Evolutionary conservation across 805 yeast species (phyloP), one percentile per base, ranked within the genome.

Genomic region (Helenozyma baotianmanensis): DNA sequence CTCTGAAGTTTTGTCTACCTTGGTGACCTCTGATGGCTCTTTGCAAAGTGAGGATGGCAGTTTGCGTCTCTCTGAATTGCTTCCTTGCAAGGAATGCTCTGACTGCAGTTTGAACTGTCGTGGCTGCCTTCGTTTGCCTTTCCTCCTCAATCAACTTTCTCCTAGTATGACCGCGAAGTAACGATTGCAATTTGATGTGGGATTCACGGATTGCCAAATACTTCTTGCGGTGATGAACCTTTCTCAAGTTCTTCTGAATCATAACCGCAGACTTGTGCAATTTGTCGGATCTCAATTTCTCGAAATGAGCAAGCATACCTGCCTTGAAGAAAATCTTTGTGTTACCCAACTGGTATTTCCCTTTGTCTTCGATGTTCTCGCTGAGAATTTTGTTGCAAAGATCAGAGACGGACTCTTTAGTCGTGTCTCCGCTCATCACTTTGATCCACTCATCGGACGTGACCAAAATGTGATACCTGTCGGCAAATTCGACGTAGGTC

Each of bases 291-390:
- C 97, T 78, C 52, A 82, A 62, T 48, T 86, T 86, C 62, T 90
- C 98, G 48, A 90, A 70, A 42, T 78, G 79, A 4, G 97, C 97
- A 57, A 90, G 70, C 82, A 90, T 84, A 55, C 98, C 98, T 19
- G 97, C 96, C 51, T 95, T 82, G 68, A 90, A 86, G 66, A 90
- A 90, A 37, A 90, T 87, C 64, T 90, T 90, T 25, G 95, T 83
- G 54, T 85, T 78, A 64, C 98, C 98, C 39, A 85, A 71, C 61
- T 89, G 96, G 58, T 82, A 89, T 50, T 84, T 83, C 33, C 68
- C 62, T 23, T 70, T 71, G 54, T 78, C 84, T 16, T 79, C 73
- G 33, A 85, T 80, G 25, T 83, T 76, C 14, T 68, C 66, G 25
- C 70, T 64, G 49, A 90, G 68, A 39, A 90, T 84, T 23, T 72